Percentiles rank a stretch among this genome's conserved stretches.
Conservation (phyloP, 192 early-diverging fungal genomes). For the Umbelopsis isabellina region DNA sequence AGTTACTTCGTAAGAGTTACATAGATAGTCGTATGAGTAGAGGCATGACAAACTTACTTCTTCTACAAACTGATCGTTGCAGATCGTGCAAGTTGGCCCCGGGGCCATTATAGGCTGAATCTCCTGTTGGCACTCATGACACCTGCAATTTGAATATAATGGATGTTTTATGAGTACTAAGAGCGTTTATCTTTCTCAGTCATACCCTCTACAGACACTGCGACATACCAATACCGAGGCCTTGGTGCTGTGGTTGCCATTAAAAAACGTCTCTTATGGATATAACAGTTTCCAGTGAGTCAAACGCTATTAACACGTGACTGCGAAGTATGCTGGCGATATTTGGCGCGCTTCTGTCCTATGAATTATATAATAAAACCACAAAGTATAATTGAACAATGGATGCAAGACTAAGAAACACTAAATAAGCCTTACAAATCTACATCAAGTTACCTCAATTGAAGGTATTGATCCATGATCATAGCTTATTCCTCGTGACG, state of each 20-base stretch:
- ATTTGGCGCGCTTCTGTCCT: no score
- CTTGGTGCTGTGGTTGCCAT: constrained; percentile 13
- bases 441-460: no score
- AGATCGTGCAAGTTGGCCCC: background rate
- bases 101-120: constrained; percentile 8
- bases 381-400: no score
- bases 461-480: no score
- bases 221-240: background rate
- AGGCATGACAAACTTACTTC: background rate
- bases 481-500: no score
- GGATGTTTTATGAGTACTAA: background rate
- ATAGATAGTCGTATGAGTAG: no score
- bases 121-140: constrained; percentile 8
- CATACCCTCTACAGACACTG: background rate
- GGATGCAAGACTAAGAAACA: no score
- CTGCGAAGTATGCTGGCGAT: background rate
- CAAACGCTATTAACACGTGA: background rate
- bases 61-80: constrained; percentile 12
- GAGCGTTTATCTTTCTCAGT: background rate
- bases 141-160: background rate
- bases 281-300: background rate
- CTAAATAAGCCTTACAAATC: no score
- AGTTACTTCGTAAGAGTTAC: background rate
- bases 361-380: no score
- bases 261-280: background rate